Evolutionary conservation across 1,139 yeast species (phyloP), one percentile per base, ranked within the genome.

Genomic region (Candida mesenterica): DNA sequence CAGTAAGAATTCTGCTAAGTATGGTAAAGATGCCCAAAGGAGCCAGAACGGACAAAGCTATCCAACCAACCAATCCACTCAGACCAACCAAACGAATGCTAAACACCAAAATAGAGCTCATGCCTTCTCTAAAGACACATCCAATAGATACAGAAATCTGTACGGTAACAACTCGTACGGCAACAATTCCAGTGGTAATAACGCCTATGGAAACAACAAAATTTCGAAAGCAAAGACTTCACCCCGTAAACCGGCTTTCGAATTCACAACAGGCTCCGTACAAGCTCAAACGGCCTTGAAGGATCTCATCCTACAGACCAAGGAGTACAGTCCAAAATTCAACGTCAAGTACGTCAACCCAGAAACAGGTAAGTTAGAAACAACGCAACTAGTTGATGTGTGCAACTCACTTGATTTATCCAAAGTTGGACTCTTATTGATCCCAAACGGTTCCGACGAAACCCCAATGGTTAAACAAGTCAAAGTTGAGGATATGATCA

Each of bases 401-500:
- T 53, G 61, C 24, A 66, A 67, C 37, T 38, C 37, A 6, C 40
- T 64, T 12, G 63, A 68, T 40, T 56, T 68, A 30, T 32, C 46
- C 3, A 42, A 39, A 20, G 40, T 57, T 13, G 76, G 76, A 2
- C 39, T 70, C 10, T 42, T 47, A 10, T 36, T 65, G 16, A 49
- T 68, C 15, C 45, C 52, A 1, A 49, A 44, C 6, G 41, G 41
- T 7, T 57, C 51, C 9, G 53, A 46, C 2, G 56, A 50, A 2
- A 34, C 53, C 5, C 61, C 67, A 3, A 43, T 68, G 33, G 49
- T 70, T 1, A 66, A 64, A 33, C 37, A 44, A 10, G 52, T 57
- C 4, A 49, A 52, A 10, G 49, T 53, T 4, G 45, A 38, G 18
- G 68, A 65, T 10, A 70, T 70, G 76, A 39, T 65, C 14, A 53